Evolutionary conservation across 2,329 filamentous ascomycete species (phyloP).

Genomic region (Zarea fungicola): DNA sequence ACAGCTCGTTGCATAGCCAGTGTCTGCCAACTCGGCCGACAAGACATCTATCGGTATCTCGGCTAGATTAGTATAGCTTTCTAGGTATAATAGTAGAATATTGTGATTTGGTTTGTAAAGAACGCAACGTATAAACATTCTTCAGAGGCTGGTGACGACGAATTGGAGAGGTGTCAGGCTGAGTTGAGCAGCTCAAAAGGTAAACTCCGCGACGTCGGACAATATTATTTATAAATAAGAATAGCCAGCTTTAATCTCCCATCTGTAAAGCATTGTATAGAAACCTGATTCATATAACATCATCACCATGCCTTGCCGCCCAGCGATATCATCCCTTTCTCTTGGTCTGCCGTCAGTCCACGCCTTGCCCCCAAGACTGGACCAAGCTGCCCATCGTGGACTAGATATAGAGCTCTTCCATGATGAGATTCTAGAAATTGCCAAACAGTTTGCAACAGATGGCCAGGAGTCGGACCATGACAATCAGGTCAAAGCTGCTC

Average conservation of each 20-base stretch:
- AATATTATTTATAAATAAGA: not conserved
- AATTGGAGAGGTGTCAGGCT: not conserved
- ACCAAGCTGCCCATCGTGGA: not conserved
- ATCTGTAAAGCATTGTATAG: not conserved
- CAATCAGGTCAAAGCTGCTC: constrained; percentile 45
- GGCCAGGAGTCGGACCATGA: not conserved
- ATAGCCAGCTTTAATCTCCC: not conserved
- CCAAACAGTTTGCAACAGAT: not conserved
- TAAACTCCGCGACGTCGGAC: not conserved
- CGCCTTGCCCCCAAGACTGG: not conserved
- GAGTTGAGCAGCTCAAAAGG: not conserved
- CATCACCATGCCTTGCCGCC: not conserved
- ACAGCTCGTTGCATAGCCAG: not conserved
- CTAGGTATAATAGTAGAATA: not conserved
- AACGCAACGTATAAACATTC: not conserved
- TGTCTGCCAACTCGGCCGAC: not conserved
- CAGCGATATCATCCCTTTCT: not conserved
- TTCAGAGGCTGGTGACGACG: not conserved
- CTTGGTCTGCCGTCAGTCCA: not conserved
- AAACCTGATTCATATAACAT: not conserved
- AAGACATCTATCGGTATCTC: not conserved
- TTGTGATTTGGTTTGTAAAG: not conserved
- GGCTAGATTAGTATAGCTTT: not conserved
- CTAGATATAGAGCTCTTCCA: not conserved
- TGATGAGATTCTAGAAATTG: not conserved